Percentiles rank a stretch among this genome's conserved stretches.
phyloP scores from a whole-genome alignment of 2,329 filamentous ascomycete genomes.

The Dothidotthia symphoricarpi region DNA sequence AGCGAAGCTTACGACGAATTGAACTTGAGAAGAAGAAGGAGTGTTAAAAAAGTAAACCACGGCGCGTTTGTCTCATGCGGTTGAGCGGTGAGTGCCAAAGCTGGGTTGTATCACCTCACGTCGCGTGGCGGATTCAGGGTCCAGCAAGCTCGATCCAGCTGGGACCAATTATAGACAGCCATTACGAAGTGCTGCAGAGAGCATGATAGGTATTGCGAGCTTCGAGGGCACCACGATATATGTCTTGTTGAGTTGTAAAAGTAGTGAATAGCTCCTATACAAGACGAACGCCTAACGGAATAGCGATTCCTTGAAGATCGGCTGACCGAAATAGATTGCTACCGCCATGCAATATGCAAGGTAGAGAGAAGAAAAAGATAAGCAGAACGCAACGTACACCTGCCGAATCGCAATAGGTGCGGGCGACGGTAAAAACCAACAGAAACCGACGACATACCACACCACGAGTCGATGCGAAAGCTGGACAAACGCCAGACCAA shows the following conservation, averaged over 20 bases:
- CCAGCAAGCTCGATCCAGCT: constrained; percentile 17
- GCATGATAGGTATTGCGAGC: constrained; percentile 5
- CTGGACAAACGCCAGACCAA: constrained; percentile 6
- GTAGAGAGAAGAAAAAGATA: no score
- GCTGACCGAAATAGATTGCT: constrained; percentile 4
- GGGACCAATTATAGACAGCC: constrained; percentile 21
- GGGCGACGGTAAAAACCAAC: constrained; percentile 4
- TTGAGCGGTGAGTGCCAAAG: constrained; percentile 27
- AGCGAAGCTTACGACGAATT: constrained; percentile 2
- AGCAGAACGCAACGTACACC: no score
- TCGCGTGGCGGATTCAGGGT: constrained; percentile 27
- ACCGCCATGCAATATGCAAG: constrained; percentile 6
- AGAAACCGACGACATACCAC: constrained; percentile 5
- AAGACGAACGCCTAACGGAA: no score
- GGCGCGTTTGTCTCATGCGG: constrained; percentile 16
- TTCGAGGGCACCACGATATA: not conserved
- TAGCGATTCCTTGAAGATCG: constrained; percentile 1
- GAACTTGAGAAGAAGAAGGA: constrained; percentile 1
- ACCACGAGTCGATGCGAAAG: constrained; percentile 8
- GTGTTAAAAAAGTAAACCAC: not conserved
- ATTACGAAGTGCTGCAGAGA: constrained; percentile 22
- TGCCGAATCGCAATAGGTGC: not conserved
- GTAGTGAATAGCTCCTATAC: no score
- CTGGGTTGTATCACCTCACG: constrained; percentile 11
- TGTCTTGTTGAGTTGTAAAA: no score